phyloP scores from a whole-genome alignment of 495 filamentous ascomycete genomes.

The Tuber magnatum region DNA sequence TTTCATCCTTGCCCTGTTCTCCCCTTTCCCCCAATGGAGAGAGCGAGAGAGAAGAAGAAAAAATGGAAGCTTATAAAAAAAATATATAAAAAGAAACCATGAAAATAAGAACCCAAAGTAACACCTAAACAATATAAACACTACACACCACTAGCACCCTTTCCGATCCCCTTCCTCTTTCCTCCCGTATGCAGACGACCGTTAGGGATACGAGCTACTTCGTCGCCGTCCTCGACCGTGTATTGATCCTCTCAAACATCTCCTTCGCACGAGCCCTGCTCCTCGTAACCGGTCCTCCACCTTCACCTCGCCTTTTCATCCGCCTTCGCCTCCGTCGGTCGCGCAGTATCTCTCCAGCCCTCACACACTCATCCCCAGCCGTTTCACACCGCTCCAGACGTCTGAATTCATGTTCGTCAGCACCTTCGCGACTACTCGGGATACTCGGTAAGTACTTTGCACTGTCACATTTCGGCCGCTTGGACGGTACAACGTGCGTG shows the following conservation, averaged over 20 bases:
- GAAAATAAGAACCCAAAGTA: neutral
- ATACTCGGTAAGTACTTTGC: conserved; percentile 30
- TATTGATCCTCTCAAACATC: neutral
- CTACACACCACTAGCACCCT: neutral
- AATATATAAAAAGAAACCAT: neutral
- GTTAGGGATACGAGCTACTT: neutral
- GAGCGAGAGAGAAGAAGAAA: no score
- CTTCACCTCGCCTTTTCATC: neutral
- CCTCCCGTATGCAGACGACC: neutral
- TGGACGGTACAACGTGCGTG: conserved; percentile 24
- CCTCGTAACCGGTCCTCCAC: neutral
- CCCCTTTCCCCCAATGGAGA: neutral
- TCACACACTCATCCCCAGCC: neutral
- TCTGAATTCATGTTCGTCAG: conserved; percentile 6
- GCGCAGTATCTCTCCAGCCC: neutral
- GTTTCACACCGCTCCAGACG: conserved; percentile 3
- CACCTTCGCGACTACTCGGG: conserved; percentile 16
- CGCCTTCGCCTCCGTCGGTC: neutral
- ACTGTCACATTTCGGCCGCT: conserved; percentile 22
- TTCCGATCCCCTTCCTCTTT: neutral
- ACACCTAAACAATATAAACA: conserved; percentile 4
- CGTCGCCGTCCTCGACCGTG: neutral
- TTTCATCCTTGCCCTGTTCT: neutral
- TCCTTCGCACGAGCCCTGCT: conserved; percentile 1
- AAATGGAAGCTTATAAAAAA: neutral